Conservation (phyloP, 805 yeast genomes). For the Barnettozyma pratensis region DNA sequence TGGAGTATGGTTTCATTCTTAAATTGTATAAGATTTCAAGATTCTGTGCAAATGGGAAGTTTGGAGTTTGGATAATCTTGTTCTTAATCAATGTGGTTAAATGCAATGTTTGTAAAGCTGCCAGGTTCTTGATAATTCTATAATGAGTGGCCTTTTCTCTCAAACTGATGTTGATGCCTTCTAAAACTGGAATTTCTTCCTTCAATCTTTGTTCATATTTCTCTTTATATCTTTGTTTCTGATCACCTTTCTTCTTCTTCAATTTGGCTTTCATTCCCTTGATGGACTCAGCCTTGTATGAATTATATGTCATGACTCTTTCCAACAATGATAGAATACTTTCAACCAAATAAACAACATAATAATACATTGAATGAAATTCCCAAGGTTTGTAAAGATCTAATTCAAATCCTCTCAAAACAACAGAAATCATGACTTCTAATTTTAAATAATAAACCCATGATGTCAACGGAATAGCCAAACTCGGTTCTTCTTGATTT, state of each 20-base stretch:
- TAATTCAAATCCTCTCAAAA: conserved; percentile 68
- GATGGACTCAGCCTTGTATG: conserved; percentile 29
- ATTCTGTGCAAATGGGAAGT: conserved; percentile 24
- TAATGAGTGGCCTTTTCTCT: conserved; percentile 22
- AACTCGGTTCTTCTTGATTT: conserved; percentile 19
- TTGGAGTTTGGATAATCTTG: conserved; percentile 24
- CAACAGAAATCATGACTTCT: conserved; percentile 65
- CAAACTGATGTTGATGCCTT: conserved; percentile 22
- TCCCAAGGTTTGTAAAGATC: conserved; percentile 74
- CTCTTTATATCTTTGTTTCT: conserved; percentile 36
- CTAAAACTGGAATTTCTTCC: conserved; percentile 32
- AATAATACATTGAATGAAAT: conserved; percentile 62
- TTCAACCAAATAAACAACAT: conserved; percentile 45
- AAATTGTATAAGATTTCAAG: conserved; percentile 39
- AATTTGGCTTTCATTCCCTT: conserved; percentile 33
- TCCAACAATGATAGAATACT: conserved; percentile 41
- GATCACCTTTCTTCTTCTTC: conserved; percentile 49
- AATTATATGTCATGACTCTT: conserved; percentile 29
- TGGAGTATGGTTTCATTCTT: conserved; percentile 73
- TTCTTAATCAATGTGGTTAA: conserved; percentile 24
- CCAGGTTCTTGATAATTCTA: conserved; percentile 24
- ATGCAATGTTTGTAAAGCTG: conserved; percentile 30
- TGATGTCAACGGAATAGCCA: conserved; percentile 63
- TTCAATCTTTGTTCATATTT: conserved; percentile 29
- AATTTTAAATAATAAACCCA: conserved; percentile 67